phyloP scores from a whole-genome alignment of 2,329 filamentous ascomycete genomes.

The Ploettnerulaceae sp. region DNA sequence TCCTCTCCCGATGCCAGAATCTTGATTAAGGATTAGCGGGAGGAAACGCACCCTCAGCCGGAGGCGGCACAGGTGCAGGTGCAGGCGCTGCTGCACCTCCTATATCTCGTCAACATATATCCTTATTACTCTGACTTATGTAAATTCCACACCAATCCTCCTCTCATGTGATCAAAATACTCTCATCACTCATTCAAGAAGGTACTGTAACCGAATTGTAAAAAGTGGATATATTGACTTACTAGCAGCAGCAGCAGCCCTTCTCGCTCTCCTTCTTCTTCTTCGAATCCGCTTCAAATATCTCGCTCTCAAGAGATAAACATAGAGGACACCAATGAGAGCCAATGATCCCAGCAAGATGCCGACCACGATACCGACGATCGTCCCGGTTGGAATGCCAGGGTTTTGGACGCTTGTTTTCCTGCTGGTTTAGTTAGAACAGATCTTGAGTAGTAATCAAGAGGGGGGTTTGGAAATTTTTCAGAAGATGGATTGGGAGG shows the following conservation, averaged over 20 bases:
- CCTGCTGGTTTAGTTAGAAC: neutral
- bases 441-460: too few relatives aligned
- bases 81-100: neutral
- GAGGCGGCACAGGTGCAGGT: neutral
- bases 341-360: slow-evolving; percentile 9
- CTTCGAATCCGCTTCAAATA: slow-evolving; percentile 5
- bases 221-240: neutral
- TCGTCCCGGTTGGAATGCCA: slow-evolving; percentile 11
- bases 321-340: slow-evolving; percentile 19
- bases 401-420: slow-evolving; percentile 1
- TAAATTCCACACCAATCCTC: too few relatives aligned
- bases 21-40: neutral
- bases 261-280: slow-evolving; percentile 4
- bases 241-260: neutral
- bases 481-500: too few relatives aligned
- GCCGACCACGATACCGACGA: slow-evolving; percentile 23
- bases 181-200: neutral
- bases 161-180: too few relatives aligned
- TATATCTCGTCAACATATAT: neutral
- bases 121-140: too few relatives aligned
- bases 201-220: neutral
- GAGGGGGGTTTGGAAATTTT: too few relatives aligned
- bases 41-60: neutral
- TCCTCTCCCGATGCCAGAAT: neutral
- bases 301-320: slow-evolving; percentile 19